Evolutionary conservation across 257 asterid species (phyloP), one percentile per base, ranked within the genome.

Genomic region (Rhazya stricta): DNA sequence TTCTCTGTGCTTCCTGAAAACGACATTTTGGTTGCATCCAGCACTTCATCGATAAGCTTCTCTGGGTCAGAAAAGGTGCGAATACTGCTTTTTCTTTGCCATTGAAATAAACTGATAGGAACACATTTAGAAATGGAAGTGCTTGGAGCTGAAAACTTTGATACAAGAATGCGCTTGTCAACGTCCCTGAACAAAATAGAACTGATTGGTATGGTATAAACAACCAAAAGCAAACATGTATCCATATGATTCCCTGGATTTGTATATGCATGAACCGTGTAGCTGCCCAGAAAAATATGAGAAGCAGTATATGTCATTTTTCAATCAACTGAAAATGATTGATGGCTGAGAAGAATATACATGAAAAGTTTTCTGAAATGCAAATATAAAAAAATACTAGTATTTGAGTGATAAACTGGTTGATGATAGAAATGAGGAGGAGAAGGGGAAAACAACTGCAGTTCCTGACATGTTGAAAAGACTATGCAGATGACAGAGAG

Each of bases 91-190:
- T 81, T 87, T 56, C 76, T 82, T 81, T 83, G 86, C 96, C 96
- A 95, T 43, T 86, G 87, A 80, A 94, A 90, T 42, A 67, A 46
- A 77, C 91, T 82, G 63, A 81, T 73, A 39, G 98, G 97, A 80
- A 94, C 66, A 76, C 89, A 89, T 77, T 85, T 90, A 45, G 76
- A 61, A 76, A 88, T 84, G 29, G 91, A 82, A 84, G 86, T 85
- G 84, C 84, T 84, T 23, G 88, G 86, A 78, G 90, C 86, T 70
- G 96, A 92, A 77, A 89, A 92, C 53, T 76, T 92, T 53, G 94
- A 89, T 67, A 88, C 79, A 51, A 91, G 91, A 81, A 63, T 84
- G 82, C 89, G 88, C 75, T 84, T 88, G 76, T 83, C 71, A 45
- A 91, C 76, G 73, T 95, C 89, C 99, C 98, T 92, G 86, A 78